Evolutionary conservation across 1,284 basidiomycete genomes (phyloP).

Genomic region (Neonothopanus nambi): DNA sequence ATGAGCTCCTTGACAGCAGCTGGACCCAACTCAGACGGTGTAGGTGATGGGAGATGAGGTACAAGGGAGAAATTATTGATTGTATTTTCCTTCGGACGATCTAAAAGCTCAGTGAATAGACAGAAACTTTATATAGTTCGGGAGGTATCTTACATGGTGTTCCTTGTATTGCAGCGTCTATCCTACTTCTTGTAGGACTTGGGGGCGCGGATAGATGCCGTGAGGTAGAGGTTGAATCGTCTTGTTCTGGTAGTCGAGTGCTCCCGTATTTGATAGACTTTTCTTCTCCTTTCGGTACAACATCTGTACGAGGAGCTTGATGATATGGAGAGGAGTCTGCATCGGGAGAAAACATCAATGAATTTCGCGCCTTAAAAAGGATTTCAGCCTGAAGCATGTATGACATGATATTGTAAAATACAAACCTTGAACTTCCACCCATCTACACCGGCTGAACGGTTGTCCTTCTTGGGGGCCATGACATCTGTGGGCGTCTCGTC

Average conservation of each 20-base stretch:
- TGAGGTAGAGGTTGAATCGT: conserved; percentile 42
- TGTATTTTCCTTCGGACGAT: conserved; percentile 57
- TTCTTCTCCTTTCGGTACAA: conserved; percentile 48
- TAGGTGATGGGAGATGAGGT: conserved; percentile 84
- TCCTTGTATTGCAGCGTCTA: conserved; percentile 87
- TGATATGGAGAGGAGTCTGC: conserved; percentile 83
- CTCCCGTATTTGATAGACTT: conserved; percentile 75
- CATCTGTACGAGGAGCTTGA: conserved; percentile 32
- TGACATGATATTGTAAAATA: conserved; percentile 10
- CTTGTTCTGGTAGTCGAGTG: conserved; percentile 77
- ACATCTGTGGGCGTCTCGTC: conserved; percentile 52
- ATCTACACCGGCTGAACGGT: conserved; percentile 67
- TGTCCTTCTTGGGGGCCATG: conserved; percentile 76
- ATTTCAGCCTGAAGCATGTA: conserved; percentile 4
- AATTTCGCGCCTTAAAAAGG: conserved; percentile 73
- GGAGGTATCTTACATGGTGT: conserved; percentile 58
- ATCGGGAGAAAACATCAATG: conserved; percentile 91
- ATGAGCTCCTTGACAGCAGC: conserved; percentile 82
- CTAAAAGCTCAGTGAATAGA: conserved; percentile 33
- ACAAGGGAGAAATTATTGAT: conserved; percentile 69
- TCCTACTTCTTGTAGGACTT: conserved; percentile 85
- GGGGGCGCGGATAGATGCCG: conserved; percentile 63
- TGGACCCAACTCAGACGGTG: conserved; percentile 76
- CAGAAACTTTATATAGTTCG: conserved; percentile 11
- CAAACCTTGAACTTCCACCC: conserved; percentile 88